Evolutionary conservation across 441 rosid genomes (phyloP), one percentile per base, ranked within the genome.

Genomic region (Euphorbia neoarborescens): DNA sequence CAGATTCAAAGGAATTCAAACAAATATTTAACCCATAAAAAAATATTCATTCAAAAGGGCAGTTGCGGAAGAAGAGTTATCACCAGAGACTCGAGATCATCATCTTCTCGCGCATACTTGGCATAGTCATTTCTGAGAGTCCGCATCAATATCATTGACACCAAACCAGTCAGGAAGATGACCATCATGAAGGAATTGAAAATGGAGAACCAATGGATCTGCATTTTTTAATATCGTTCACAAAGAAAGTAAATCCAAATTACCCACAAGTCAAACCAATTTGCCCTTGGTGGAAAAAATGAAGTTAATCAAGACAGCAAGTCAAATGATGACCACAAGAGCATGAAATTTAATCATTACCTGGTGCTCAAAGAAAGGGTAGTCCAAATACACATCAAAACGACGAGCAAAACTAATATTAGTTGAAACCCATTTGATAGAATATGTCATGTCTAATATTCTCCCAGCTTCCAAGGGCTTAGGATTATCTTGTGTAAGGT

Each of bases 131-230:
- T 93, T 85, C 98, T 85, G 30, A 93, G 92, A 65, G 98, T 93
- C 72, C 98, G 83, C 98, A 93, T 91, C 84, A 93, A 79, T 77
- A 93, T 93, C 98, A 93, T 91, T 11, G 98, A 89, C 72, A 93
- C 98, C 88, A 93, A 80, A 76, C 98, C 98, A 75, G 98, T 93
- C 72, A 93, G 92, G 77, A 93, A 93, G 80, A 93, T 93, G 75
- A 93, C 98, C 98, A 93, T 93, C 98, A 93, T 93, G 87, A 91
- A 93, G 20, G 98, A 93, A 79, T 93, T 93, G 83, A 93, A 93
- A 74, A 93, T 88, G 72, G 98, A 93, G 83, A 93, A 93, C 98
- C 98, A 93, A 76, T 93, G 98, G 74, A 93, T 93, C 97, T 93
- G 91, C 82, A 81, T 4, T 65, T 72, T 42, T 62, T 35, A 68